phyloP scores from a whole-genome alignment of 345 rosid genomes.

The rapeseed (Brassica napus) region DNA sequence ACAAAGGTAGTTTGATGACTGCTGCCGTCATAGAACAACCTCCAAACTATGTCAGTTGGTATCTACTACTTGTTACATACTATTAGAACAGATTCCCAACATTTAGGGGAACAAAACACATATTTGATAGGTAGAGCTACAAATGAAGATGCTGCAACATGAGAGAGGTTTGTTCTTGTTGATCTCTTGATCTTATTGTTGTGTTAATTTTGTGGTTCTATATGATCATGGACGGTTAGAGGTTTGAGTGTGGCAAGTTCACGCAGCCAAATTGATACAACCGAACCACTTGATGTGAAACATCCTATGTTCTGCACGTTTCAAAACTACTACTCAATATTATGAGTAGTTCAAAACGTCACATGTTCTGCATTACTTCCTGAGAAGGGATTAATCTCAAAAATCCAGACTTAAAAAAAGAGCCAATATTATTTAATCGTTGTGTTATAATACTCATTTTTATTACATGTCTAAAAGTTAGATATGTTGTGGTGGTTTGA shows the following conservation, averaged over 20 bases:
- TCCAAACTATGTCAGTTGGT: background rate
- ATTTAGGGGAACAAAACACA: background rate
- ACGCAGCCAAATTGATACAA: constrained; percentile 73
- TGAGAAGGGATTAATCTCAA: too few species aligned
- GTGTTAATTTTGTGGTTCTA: background rate
- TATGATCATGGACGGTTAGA: constrained; percentile 65
- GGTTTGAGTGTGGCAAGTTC: constrained; percentile 69
- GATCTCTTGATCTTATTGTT: background rate
- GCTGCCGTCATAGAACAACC: background rate
- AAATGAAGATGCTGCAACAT: constrained; percentile 27
- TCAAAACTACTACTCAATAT: background rate
- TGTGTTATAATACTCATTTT: too few species aligned
- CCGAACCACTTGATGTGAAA: constrained; percentile 45
- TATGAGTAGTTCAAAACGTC: too few species aligned
- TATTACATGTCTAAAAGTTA: too few species aligned
- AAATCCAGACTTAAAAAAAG: too few species aligned
- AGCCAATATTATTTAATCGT: too few species aligned
- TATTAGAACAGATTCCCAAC: background rate
- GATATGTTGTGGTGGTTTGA: too few species aligned
- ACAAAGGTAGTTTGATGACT: background rate
- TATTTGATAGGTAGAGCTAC: constrained; percentile 12
- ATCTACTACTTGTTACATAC: background rate
- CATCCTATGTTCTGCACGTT: background rate
- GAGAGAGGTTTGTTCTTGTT: background rate
- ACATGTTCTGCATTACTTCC: too few species aligned